Conservation (phyloP, 2,329 filamentous ascomycete species). For the Atkinsonella texensis region DNA sequence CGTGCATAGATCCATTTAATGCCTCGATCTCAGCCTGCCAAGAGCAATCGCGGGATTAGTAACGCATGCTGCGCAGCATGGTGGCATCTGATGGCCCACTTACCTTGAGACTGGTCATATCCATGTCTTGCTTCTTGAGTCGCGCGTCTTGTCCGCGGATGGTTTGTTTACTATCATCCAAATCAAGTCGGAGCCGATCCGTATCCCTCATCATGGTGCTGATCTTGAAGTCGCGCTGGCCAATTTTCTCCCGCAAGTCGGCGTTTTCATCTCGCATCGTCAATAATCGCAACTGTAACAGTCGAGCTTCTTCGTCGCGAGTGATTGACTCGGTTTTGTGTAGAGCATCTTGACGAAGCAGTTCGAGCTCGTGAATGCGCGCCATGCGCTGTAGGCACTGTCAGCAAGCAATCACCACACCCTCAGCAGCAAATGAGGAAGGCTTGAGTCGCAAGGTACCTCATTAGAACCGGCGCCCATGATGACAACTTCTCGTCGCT, state of each 20-base stretch:
- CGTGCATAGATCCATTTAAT: slow-evolving; percentile 52
- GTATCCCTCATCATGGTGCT: slow-evolving; percentile 30
- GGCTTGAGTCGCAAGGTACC: slow-evolving; percentile 10
- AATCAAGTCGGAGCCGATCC: slow-evolving; percentile 27
- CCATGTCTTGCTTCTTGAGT: slow-evolving; percentile 35
- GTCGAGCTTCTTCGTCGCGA: slow-evolving; percentile 64
- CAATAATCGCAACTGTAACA: slow-evolving; percentile 55
- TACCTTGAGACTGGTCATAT: slow-evolving; percentile 38
- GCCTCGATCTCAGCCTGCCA: slow-evolving; percentile 57
- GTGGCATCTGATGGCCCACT: background rate
- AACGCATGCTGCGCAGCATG: background rate
- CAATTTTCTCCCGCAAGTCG: slow-evolving; percentile 50
- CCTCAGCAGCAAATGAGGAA: background rate
- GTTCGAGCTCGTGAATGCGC: slow-evolving; percentile 47
- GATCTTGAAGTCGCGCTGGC: slow-evolving; percentile 47
- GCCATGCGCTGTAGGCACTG: slow-evolving; percentile 26
- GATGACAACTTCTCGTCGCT: slow-evolving; percentile 6
- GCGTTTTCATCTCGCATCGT: slow-evolving; percentile 67
- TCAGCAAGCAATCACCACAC: slow-evolving; percentile 10
- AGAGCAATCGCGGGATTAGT: background rate
- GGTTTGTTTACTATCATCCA: slow-evolving; percentile 31
- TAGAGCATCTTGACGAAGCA: slow-evolving; percentile 53
- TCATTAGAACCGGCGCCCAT: slow-evolving; percentile 17
- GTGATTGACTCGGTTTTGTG: slow-evolving; percentile 55
- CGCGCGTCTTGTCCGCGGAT: slow-evolving; percentile 33